phyloP scores from a whole-genome alignment of 306 rosid genomes.

The Cicer bijugum region DNA sequence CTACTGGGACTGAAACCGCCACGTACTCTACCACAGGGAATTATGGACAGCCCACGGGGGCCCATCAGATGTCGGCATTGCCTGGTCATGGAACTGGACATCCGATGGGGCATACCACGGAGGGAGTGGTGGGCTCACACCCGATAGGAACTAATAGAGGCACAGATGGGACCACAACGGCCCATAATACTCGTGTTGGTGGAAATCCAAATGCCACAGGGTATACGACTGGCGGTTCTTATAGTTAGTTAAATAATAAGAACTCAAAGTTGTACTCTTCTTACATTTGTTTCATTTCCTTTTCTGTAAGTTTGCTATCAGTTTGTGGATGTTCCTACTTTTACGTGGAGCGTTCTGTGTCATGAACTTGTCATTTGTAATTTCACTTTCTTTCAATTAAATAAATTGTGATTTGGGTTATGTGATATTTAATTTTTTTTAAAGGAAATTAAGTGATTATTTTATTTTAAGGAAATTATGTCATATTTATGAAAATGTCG shows the following conservation, averaged over 20 bases:
- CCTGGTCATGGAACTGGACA: conserved; percentile 63
- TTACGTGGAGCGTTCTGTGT: background rate
- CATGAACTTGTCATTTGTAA: background rate
- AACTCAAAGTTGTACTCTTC: background rate
- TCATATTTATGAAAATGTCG: too few species aligned
- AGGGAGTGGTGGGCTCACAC: conserved; percentile 58
- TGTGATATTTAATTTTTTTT: too few species aligned
- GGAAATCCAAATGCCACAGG: conserved; percentile 42
- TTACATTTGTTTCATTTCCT: background rate
- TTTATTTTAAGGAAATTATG: too few species aligned
- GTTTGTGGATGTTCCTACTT: background rate
- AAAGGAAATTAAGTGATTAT: too few species aligned
- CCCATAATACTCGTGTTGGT: conserved; percentile 49
- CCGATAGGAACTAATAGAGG: conserved; percentile 55
- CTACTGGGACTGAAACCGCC: conserved; percentile 36
- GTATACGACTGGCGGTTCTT: conserved; percentile 53
- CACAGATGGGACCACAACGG: conserved; percentile 45
- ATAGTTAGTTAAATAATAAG: background rate
- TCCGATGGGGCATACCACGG: conserved; percentile 49
- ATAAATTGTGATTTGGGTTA: too few species aligned
- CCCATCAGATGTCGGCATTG: conserved; percentile 55
- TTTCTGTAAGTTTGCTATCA: background rate
- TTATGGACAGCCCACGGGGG: conserved; percentile 50
- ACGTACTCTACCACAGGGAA: conserved; percentile 54
- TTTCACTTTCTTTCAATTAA: too few species aligned